These are phyloP conservation scores for Sporothrix pallida DNA, from an alignment of 2,329 filamentous ascomycete species.

Conservation along the genomic window DNA sequence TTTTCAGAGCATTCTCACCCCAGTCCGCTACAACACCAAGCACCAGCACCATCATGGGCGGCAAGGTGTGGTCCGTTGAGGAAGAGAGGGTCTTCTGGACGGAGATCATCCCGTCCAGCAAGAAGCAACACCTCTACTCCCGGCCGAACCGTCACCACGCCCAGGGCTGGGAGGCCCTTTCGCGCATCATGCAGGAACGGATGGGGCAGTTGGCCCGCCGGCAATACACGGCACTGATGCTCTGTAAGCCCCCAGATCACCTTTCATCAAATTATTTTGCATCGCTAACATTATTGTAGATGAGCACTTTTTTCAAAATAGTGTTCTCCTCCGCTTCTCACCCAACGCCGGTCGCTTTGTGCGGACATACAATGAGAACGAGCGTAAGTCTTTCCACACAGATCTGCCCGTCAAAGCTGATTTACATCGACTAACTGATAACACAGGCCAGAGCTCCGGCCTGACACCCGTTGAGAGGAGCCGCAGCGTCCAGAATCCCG, in stretches of 20 bases:
- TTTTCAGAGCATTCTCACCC: too few relatives aligned
- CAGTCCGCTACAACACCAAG: not conserved
- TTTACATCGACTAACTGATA: not conserved
- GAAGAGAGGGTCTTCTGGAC: slow-evolving; percentile 60
- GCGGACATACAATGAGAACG: slow-evolving; percentile 32
- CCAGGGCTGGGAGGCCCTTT: slow-evolving; percentile 39
- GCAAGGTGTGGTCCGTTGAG: slow-evolving; percentile 55
- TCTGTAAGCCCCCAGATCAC: slow-evolving; percentile 41
- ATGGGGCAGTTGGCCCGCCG: slow-evolving; percentile 40
- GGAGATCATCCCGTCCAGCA: slow-evolving; percentile 41
- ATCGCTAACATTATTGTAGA: slow-evolving; percentile 37
- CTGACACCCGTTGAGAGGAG: not conserved
- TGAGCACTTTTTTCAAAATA: slow-evolving; percentile 46
- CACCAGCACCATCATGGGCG: slow-evolving; percentile 51
- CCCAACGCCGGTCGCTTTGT: slow-evolving; percentile 38
- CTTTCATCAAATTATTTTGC: not conserved
- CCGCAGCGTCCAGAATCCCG: not conserved
- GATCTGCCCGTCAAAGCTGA: not conserved
- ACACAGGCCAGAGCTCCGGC: not conserved
- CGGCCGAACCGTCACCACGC: slow-evolving; percentile 30
- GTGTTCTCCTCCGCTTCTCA: slow-evolving; percentile 39
- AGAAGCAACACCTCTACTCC: slow-evolving; percentile 39
- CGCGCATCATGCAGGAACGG: slow-evolving; percentile 36
- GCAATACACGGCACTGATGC: slow-evolving; percentile 41
- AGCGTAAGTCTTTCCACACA: slow-evolving; percentile 31